Conservation (phyloP, 257 asterid species). For the Echium plantagineum region DNA sequence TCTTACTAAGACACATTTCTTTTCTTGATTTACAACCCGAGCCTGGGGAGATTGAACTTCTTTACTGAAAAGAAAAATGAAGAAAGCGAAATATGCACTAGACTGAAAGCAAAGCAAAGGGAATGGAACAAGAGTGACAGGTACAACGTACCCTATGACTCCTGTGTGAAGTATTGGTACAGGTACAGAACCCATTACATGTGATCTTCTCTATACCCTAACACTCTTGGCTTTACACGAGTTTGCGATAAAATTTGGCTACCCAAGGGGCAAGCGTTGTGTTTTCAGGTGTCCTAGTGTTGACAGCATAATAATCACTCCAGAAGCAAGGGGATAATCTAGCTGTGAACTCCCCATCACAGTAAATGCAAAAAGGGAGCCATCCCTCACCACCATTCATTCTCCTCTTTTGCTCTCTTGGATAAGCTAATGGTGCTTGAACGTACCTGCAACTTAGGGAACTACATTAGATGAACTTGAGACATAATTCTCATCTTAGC, state of each 20-base stretch:
- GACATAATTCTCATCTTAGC: no score
- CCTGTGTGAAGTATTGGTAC: no score
- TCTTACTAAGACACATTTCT: no score
- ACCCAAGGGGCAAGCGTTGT: conserved; percentile 88
- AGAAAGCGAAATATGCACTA: no score
- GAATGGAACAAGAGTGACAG: no score
- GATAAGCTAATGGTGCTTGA: conserved; percentile 83
- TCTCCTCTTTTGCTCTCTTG: conserved; percentile 61
- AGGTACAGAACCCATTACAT: no score
- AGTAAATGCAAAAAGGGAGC: conserved; percentile 65
- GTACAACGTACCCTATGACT: no score
- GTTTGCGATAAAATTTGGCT: conserved; percentile 43
- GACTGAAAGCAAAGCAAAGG: no score
- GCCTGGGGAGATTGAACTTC: no score
- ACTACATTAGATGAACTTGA: neutral
- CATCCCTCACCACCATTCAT: conserved; percentile 87
- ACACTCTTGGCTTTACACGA: neutral
- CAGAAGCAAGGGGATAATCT: conserved; percentile 54
- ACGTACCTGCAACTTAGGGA: conserved; percentile 43
- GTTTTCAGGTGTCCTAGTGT: conserved; percentile 53
- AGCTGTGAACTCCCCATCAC: conserved; percentile 32
- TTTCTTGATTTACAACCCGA: no score
- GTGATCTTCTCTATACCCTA: no score
- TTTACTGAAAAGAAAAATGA: no score
- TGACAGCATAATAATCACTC: conserved; percentile 63